A percentile compares a stretch with the other conserved stretches of the same genome.
Conservation (phyloP, 257 asterid species). For the Sherardia arvensis region DNA sequence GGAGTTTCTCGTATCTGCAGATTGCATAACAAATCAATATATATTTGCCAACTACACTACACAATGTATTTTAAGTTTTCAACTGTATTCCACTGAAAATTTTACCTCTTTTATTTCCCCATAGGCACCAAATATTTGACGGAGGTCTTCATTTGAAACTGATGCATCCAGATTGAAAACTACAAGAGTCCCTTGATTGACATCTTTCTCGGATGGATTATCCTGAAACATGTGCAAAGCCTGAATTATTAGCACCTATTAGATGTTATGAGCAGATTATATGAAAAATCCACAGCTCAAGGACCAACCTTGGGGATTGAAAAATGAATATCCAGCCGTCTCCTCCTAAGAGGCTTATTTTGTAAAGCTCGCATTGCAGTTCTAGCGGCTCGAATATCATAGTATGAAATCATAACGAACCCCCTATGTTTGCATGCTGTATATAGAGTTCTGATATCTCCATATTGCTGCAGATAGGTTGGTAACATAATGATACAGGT, state of each 20-base stretch:
- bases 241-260: background rate
- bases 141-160: conserved; percentile 86
- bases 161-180: conserved; percentile 94
- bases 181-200: conserved; percentile 95
- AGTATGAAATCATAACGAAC: conserved; percentile 97
- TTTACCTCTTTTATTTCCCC: conserved; percentile 98
- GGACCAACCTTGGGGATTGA: conserved; percentile 83
- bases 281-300: background rate
- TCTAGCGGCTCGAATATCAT: conserved; percentile 97
- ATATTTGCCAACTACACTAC: conserved; percentile 13
- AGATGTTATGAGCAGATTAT: background rate
- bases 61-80: background rate
- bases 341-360: conserved; percentile 80
- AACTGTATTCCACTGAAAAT: background rate
- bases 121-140: conserved; percentile 85
- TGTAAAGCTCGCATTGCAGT: conserved; percentile 80
- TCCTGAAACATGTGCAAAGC: conserved; percentile 39
- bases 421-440: conserved; percentile 98
- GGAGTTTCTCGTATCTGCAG: conserved; percentile 92
- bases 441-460: conserved; percentile 89
- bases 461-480: conserved; percentile 62
- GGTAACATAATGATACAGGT: background rate
- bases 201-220: conserved; percentile 90
- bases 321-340: conserved; percentile 93
- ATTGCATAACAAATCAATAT: conserved; percentile 13